These are phyloP conservation scores for Nannochloropsis salina DNA, from an alignment of 108 stramenopile genomes.

Conservation along the genomic window DNA sequence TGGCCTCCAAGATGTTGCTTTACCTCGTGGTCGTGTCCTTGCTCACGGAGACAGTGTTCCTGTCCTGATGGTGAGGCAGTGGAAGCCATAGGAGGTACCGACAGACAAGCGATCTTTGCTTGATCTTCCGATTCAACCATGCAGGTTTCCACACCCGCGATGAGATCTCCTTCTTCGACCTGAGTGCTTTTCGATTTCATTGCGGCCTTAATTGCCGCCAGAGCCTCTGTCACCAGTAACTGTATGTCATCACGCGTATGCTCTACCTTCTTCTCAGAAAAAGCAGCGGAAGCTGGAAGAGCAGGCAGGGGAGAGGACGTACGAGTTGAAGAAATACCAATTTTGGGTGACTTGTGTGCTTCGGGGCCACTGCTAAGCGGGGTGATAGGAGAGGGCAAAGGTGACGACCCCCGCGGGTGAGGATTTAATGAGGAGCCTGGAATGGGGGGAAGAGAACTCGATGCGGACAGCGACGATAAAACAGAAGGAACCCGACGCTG, in stretches of 20 bases:
- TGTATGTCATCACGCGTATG: background rate
- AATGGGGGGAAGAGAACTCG: background rate
- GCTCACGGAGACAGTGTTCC: background rate
- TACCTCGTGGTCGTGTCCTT: background rate
- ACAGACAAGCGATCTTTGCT: background rate
- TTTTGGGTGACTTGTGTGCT: background rate
- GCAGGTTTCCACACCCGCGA: background rate
- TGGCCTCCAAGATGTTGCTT: too few species aligned
- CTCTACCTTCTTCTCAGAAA: background rate
- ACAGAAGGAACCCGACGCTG: background rate
- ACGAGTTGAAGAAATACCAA: background rate
- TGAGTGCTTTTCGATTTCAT: background rate
- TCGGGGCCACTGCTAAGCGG: background rate
- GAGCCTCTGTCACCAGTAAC: background rate
- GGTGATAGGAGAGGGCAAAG: background rate
- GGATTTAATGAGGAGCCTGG: background rate
- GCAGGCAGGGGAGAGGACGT: background rate
- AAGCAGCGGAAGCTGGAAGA: background rate
- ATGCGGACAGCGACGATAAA: background rate
- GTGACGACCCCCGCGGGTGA: background rate
- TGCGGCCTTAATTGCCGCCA: constrained; percentile 2
- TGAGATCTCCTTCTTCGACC: background rate
- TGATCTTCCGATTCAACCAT: too few species aligned
- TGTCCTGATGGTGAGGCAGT: background rate
- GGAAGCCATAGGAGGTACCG: background rate